Base-by-base conservation (phyloP, 2,329 filamentous ascomycete genomes). In the Apiospora phragmitis region DNA sequence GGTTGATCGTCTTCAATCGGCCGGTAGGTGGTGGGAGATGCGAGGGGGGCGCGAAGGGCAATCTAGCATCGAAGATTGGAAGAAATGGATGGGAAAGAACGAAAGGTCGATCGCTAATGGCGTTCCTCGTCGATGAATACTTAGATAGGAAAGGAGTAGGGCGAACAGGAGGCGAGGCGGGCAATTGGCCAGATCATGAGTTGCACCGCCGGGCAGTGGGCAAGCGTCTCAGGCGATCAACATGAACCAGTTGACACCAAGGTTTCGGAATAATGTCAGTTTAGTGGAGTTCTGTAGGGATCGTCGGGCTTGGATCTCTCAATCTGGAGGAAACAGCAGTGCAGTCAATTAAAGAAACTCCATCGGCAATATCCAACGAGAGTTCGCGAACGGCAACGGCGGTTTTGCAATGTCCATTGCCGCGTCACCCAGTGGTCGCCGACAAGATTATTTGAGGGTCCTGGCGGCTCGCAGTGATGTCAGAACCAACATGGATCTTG, bases 181-280 rank as follows among this genome's bases (percentile, higher is more conserved):
- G n/a, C 47, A 47, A 62, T 24, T 62, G 55, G 32, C 29, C 55
- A 62, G 55, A n/a, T 62, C 32, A 62, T 38, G 51, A 9, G 29
- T 35, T 35, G 29, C 32, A 59, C 14, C 16, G 26, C 14, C 49
- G 11, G 26, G n/a, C n/a, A n/a, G n/a, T n/a, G n/a, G 49, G 42
- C 42, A 45, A 21, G 49, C 32, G 51, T 59, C 51, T 59, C 51
- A 62, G 55, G 55, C 35, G 55, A 62, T 38, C 32, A 9, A 38
- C 55, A 38, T n/a, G 32, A 38, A 38, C 55, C 47, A 24, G 11
- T 49, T 49, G 47, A 24, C 47, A 49, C 47, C 55, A 62, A 38
- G 55, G 55, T 62, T 62, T 62, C 55, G 55, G 55, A 62, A 62
- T 62, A 62, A 62, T 62, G 55, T 62, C 55, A 62, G 32, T 62